Percentiles rank a stretch among this genome's conserved stretches.
Evolutionary conservation across 208 protist species (phyloP).

Genomic region (Leishmania gerbilli): DNA sequence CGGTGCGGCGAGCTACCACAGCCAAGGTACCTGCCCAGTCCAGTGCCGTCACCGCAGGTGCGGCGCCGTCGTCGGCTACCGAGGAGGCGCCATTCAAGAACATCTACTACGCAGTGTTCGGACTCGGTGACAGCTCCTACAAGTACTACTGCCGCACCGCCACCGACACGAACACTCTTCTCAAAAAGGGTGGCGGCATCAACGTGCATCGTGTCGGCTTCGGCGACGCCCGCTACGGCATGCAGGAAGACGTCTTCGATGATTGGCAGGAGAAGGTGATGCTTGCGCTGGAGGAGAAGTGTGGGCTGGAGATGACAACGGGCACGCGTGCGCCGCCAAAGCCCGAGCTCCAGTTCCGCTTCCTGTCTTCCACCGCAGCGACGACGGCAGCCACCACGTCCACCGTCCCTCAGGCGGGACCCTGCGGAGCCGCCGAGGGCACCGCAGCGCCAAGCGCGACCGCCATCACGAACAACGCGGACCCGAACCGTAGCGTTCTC

Average conservation of each 20-base stretch:
- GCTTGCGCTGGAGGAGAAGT: conserved; percentile 37
- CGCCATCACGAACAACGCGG: background rate
- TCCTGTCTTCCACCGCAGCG: background rate
- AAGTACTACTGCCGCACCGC: conserved; percentile 92
- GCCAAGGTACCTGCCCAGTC: background rate
- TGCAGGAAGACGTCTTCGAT: conserved; percentile 73
- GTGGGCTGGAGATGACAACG: conserved; percentile 31
- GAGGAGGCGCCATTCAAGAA: conserved; percentile 40
- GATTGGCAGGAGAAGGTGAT: conserved; percentile 68
- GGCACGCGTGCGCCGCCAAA: conserved; percentile 37
- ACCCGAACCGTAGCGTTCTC: background rate
- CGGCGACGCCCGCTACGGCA: conserved; percentile 55
- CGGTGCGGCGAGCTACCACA: conserved; percentile 12
- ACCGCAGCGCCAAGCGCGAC: background rate
- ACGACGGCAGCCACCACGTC: background rate
- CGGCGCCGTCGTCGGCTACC: background rate
- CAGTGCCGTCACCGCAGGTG: background rate
- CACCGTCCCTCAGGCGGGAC: conserved; percentile 1
- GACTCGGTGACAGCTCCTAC: conserved; percentile 96
- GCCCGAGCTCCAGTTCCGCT: conserved; percentile 47
- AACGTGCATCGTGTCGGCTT: conserved; percentile 62
- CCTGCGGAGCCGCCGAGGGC: background rate
- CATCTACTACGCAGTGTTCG: conserved; percentile 91
- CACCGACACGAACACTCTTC: conserved; percentile 42
- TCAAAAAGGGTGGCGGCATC: conserved; percentile 59